These are phyloP conservation scores for Knufia petricola DNA, from an alignment of 2,329 filamentous ascomycete genomes.

Conservation along the genomic window DNA sequence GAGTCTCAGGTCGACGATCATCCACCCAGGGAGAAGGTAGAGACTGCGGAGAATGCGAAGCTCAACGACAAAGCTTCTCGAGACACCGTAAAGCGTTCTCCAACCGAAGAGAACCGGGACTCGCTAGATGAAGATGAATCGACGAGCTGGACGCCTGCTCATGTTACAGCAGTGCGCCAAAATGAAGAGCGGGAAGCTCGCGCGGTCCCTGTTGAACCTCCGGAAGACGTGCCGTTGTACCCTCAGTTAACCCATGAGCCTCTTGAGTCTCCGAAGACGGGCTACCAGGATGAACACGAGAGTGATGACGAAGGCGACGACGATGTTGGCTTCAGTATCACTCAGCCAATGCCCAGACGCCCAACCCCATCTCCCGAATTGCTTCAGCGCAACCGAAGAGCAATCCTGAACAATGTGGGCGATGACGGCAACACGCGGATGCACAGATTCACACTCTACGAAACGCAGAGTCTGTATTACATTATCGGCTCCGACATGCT, in stretches of 20 bases:
- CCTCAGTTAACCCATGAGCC: conserved; percentile 8
- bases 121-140: background rate
- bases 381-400: conserved; percentile 31
- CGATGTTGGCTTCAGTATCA: conserved; percentile 36
- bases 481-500: conserved; percentile 87
- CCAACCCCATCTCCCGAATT: conserved; percentile 29
- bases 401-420: conserved; percentile 27
- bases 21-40: background rate
- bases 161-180: background rate
- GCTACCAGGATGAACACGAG: conserved; percentile 33
- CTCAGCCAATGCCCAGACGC: conserved; percentile 37
- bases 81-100: background rate
- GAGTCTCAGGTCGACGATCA: conserved; percentile 4
- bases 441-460: conserved; percentile 97
- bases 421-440: conserved; percentile 50
- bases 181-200: background rate
- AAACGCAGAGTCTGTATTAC: conserved; percentile 87
- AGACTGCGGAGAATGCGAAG: background rate
- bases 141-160: background rate
- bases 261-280: conserved; percentile 10
- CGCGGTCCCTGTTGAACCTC: background rate
- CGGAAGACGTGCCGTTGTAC: background rate
- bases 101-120: background rate
- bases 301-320: conserved; percentile 34
- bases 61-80: background rate